These are phyloP conservation scores for Phlyctochytrium arcticum DNA, from an alignment of 192 early-diverging fungal genomes.

Conservation along the genomic window DNA sequence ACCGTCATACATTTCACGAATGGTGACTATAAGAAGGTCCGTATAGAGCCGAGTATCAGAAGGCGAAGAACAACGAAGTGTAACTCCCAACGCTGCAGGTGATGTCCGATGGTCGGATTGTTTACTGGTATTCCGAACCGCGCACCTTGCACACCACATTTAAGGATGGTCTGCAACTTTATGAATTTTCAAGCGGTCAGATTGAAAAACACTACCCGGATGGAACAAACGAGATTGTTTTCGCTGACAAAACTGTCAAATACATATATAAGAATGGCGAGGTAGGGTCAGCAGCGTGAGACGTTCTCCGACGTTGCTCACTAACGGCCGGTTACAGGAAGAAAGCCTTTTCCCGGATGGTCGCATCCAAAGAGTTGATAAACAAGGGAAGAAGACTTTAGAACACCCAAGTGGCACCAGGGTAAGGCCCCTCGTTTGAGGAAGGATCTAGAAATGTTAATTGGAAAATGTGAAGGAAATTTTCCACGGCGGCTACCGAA, in stretches of 20 bases:
- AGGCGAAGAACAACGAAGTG: not conserved
- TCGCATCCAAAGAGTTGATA: constrained; percentile 11
- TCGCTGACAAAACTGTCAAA: constrained; percentile 32
- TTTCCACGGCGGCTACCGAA: not conserved
- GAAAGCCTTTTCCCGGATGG: constrained; percentile 30
- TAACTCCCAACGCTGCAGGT: not conserved
- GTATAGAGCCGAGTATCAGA: constrained; percentile 34
- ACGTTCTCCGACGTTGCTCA: too few relatives aligned
- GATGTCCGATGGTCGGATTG: constrained; percentile 10
- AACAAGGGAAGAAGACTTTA: constrained; percentile 9
- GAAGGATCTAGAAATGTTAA: not conserved
- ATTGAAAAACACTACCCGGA: constrained; percentile 27
- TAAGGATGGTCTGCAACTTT: constrained; percentile 25
- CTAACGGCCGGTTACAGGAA: too few relatives aligned
- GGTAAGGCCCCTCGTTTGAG: too few relatives aligned
- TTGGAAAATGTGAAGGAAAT: too few relatives aligned
- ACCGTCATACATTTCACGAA: constrained; percentile 24
- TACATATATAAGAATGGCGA: constrained; percentile 20
- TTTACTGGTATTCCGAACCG: constrained; percentile 32
- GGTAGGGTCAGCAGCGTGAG: constrained; percentile 4
- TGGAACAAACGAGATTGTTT: constrained; percentile 30
- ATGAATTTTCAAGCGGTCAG: constrained; percentile 37
- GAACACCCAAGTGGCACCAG: constrained; percentile 13
- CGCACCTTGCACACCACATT: constrained; percentile 34
- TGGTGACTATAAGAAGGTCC: constrained; percentile 34